Percentiles rank a stretch among this genome's conserved stretches.
Conservation (phyloP, 2,329 filamentous ascomycete genomes). For the Alternaria sp. region DNA sequence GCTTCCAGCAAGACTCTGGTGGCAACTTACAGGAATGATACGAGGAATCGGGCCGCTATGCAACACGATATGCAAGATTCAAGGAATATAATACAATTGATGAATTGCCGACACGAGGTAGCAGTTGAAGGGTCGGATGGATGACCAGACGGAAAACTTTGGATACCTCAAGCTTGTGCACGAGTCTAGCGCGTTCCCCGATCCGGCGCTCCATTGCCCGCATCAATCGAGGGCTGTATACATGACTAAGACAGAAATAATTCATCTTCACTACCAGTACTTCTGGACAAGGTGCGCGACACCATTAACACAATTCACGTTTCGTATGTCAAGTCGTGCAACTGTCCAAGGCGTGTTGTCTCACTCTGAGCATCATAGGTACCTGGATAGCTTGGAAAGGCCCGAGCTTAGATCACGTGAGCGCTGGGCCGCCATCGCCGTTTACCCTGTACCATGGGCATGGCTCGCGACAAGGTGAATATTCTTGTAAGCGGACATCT, state of each 20-base stretch:
- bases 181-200: slow-evolving; percentile 26
- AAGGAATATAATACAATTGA: slow-evolving; percentile 41
- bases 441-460: neutral
- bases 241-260: neutral
- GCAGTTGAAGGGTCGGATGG: slow-evolving; percentile 28
- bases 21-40: slow-evolving; percentile 13
- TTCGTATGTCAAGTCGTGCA: neutral
- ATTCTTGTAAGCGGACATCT: neutral
- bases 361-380: neutral
- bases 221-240: neutral
- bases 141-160: slow-evolving; percentile 30
- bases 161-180: slow-evolving; percentile 28
- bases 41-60: slow-evolving; percentile 44
- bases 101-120: slow-evolving; percentile 10
- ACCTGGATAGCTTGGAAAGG: neutral
- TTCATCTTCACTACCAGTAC: neutral
- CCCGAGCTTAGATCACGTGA: slow-evolving; percentile 12
- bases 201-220: slow-evolving; percentile 19
- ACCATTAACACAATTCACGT: neutral
- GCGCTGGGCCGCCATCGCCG: neutral
- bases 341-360: neutral
- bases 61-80: slow-evolving; percentile 34
- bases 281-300: fast-evolving
- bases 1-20: slow-evolving; percentile 11
- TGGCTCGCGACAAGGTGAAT: neutral